These are phyloP conservation scores for Gardenia jasminoides DNA, from an alignment of 257 asterid genomes.

Conservation along the genomic window DNA sequence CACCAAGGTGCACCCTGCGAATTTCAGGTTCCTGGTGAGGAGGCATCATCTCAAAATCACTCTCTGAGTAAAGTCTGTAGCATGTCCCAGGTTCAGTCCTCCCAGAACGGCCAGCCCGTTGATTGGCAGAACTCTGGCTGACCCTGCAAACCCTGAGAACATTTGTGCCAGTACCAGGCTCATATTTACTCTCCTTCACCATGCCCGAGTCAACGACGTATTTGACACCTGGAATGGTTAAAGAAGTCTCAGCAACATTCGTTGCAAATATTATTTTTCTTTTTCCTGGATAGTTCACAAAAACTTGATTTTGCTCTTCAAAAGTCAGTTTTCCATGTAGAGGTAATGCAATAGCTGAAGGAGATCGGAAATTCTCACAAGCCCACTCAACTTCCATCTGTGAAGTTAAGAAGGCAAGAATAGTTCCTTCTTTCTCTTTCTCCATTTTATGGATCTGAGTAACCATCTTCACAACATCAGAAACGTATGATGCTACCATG, in stretches of 20 bases:
- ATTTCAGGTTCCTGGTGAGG: conserved; percentile 88
- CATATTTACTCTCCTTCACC: conserved; percentile 80
- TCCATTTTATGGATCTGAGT: conserved; percentile 53
- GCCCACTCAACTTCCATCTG: conserved; percentile 97
- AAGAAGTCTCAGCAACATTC: conserved; percentile 92
- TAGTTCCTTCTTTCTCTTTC: conserved; percentile 67
- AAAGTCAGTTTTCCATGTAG: conserved; percentile 84
- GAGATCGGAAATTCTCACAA: conserved; percentile 64
- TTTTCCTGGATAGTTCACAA: conserved; percentile 58
- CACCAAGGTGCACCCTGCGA: conserved; percentile 83
- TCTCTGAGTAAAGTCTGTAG: conserved; percentile 67
- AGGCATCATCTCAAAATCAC: conserved; percentile 64
- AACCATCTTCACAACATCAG: conserved; percentile 60
- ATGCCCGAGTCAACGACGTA: conserved; percentile 90
- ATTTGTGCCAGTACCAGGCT: conserved; percentile 83
- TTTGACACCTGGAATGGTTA: conserved; percentile 93
- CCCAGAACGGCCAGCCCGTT: conserved; percentile 97
- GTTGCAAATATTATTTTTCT: conserved; percentile 84
- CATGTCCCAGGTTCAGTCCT: conserved; percentile 92
- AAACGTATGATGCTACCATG: conserved; percentile 56
- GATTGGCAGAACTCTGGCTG: conserved; percentile 95
- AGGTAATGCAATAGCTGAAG: conserved; percentile 59
- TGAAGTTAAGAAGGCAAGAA: conserved; percentile 96
- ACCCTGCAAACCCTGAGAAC: conserved; percentile 63
- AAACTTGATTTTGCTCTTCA: conserved; percentile 73